A percentile compares a stretch with the other conserved stretches of the same genome.
These are phyloP conservation scores for Candida yuanshanica DNA, from an alignment of 805 yeast species.

Conservation along the genomic window DNA sequence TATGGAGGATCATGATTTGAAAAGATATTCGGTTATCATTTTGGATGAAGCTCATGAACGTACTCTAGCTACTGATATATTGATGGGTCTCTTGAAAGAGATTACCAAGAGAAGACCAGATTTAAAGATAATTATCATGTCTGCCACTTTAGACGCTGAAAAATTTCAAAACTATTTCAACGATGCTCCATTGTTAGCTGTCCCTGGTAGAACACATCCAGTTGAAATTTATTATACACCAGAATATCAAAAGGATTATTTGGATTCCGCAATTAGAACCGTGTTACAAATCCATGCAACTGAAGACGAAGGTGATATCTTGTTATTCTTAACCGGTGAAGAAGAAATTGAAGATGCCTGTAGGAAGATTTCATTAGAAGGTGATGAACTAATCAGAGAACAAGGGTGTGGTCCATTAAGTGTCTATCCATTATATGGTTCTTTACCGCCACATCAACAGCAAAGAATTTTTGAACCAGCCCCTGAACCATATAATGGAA, in stretches of 20 bases:
- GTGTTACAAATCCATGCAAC: conserved; percentile 96
- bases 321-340: conserved; percentile 89
- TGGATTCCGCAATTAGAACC: conserved; percentile 92
- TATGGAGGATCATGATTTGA: conserved; percentile 87
- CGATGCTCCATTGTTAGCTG: conserved; percentile 90
- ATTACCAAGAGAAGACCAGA: conserved; percentile 77
- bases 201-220: conserved; percentile 97
- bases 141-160: conserved; percentile 96
- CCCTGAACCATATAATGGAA: conserved; percentile 65
- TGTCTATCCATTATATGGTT: conserved; percentile 93
- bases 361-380: conserved; percentile 79
- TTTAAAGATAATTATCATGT: conserved; percentile 89
- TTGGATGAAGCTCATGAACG: conserved; percentile 98
- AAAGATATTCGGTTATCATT: conserved; percentile 80
- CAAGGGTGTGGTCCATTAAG: conserved; percentile 83
- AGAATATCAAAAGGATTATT: conserved; percentile 89
- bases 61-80: conserved; percentile 91
- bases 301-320: conserved; percentile 87
- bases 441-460: conserved; percentile 93
- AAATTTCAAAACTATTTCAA: conserved; percentile 88
- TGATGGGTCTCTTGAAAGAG: conserved; percentile 91
- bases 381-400: conserved; percentile 83
- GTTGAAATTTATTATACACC: conserved; percentile 97
- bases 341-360: conserved; percentile 98
- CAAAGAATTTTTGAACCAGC: conserved; percentile 92